Percentiles rank a stretch among this genome's conserved stretches.
phyloP scores from a whole-genome alignment of 1,284 basidiomycete species.

The Heterobasidion annosum region DNA sequence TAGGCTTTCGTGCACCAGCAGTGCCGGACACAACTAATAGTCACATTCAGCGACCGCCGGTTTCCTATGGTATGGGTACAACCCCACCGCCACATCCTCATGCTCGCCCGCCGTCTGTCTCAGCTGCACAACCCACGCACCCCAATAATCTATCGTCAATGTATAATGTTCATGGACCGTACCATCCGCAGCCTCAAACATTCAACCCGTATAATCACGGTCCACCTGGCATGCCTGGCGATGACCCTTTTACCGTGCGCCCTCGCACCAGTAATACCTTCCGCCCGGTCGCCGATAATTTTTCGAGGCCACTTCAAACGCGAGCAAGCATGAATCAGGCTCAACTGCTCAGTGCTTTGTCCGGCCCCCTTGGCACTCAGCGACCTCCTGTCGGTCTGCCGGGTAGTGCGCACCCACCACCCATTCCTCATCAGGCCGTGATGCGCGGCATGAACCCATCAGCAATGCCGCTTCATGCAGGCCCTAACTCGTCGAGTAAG shows the following conservation, averaged over 20 bases:
- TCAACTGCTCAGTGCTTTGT: constrained; percentile 34
- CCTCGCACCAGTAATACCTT: constrained; percentile 52
- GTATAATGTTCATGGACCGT: constrained; percentile 12
- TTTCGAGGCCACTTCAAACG: constrained; percentile 14
- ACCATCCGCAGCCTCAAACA: constrained; percentile 10
- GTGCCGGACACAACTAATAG: constrained; percentile 14
- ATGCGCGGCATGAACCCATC: not conserved
- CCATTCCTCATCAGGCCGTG: not conserved
- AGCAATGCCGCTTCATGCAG: not conserved
- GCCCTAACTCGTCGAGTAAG: not conserved
- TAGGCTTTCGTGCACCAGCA: constrained; percentile 21
- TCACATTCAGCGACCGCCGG: constrained; percentile 4
- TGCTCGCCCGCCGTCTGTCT: constrained; percentile 11
- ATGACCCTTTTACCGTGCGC: constrained; percentile 45
- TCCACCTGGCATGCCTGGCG: constrained; percentile 8
- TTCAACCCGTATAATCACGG: constrained; percentile 5
- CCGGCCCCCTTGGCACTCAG: constrained; percentile 12
- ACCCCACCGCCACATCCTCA: constrained; percentile 8
- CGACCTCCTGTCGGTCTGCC: constrained; percentile 3
- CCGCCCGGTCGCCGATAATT: constrained; percentile 28
- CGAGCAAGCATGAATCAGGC: constrained; percentile 44
- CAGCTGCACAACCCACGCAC: constrained; percentile 13
- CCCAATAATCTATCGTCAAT: constrained; percentile 12
- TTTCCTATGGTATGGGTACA: constrained; percentile 2
- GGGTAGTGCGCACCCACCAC: constrained; percentile 5